Conservation (phyloP, 495 filamentous ascomycete species). For the Penicillium canescens region DNA sequence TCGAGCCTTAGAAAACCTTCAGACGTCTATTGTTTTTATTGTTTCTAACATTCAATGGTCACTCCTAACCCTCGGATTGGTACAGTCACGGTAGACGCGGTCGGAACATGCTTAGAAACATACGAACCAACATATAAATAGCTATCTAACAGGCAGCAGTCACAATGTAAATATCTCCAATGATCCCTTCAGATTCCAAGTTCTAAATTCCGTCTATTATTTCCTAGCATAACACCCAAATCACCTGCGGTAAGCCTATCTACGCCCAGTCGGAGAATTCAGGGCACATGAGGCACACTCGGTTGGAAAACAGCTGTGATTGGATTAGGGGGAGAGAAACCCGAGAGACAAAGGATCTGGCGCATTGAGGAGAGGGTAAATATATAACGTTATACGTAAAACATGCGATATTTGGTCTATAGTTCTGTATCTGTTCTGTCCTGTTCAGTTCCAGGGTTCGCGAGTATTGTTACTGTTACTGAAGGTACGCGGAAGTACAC, state of each 20-base stretch:
- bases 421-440: neutral
- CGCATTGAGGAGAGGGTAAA: neutral
- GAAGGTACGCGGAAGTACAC: neutral
- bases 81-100: neutral
- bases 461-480: conserved; percentile 23
- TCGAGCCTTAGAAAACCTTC: no score
- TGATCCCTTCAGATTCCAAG: neutral
- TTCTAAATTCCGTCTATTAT: no score
- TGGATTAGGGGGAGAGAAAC: neutral
- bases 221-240: neutral
- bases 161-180: neutral
- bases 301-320: conserved; percentile 2
- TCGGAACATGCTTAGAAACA: neutral
- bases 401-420: neutral
- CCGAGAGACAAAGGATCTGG: neutral
- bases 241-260: neutral
- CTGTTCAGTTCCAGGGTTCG: conserved; percentile 5
- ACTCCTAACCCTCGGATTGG: no score
- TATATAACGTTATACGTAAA: neutral
- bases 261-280: conserved; percentile 2
- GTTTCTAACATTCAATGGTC: no score
- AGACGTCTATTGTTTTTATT: no score
- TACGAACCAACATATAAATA: neutral
- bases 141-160: neutral
- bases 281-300: conserved; percentile 3